Percentiles rank a stretch among this genome's conserved stretches.
These are phyloP conservation scores for Russula foetens DNA, from an alignment of 768 basidiomycete species.

Conservation along the genomic window DNA sequence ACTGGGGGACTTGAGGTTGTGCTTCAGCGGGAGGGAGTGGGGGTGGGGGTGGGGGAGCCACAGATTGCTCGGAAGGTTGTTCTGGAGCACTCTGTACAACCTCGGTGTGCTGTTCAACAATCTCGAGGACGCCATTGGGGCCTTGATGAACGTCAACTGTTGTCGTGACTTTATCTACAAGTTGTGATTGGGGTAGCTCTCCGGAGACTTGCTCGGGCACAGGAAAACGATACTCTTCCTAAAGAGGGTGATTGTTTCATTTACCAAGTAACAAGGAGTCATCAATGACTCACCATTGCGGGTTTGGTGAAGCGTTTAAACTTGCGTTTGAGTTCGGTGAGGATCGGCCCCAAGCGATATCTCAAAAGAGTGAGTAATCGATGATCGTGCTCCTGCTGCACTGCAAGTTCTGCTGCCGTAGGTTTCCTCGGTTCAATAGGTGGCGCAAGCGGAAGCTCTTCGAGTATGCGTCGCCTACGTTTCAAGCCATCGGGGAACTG, in stretches of 20 bases:
- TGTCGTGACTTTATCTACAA: constrained; percentile 31
- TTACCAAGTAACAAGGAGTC: not conserved
- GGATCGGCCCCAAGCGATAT: constrained; percentile 82
- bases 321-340: constrained; percentile 85
- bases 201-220: constrained; percentile 22
- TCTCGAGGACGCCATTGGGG: constrained; percentile 38
- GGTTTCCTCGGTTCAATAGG: constrained; percentile 82
- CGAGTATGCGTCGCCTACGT: constrained; percentile 74
- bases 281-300: constrained; percentile 48
- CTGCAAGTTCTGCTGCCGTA: constrained; percentile 69
- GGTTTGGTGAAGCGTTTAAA: constrained; percentile 84
- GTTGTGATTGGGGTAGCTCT: constrained; percentile 21
- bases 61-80: constrained; percentile 13
- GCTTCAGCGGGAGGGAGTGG: constrained; percentile 27
- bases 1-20: constrained; percentile 35
- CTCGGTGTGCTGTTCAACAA: constrained; percentile 31
- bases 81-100: constrained; percentile 3
- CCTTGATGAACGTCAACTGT: constrained; percentile 31
- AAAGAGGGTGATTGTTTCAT: not conserved
- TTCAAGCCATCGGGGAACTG: constrained; percentile 86
- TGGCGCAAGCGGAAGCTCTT: constrained; percentile 81
- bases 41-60: constrained; percentile 2
- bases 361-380: constrained; percentile 73
- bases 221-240: constrained; percentile 74
- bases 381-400: constrained; percentile 78